These are phyloP conservation scores for Sextonia rubra DNA, from an alignment of 164 flowering plant genomes.

Conservation along the genomic window DNA sequence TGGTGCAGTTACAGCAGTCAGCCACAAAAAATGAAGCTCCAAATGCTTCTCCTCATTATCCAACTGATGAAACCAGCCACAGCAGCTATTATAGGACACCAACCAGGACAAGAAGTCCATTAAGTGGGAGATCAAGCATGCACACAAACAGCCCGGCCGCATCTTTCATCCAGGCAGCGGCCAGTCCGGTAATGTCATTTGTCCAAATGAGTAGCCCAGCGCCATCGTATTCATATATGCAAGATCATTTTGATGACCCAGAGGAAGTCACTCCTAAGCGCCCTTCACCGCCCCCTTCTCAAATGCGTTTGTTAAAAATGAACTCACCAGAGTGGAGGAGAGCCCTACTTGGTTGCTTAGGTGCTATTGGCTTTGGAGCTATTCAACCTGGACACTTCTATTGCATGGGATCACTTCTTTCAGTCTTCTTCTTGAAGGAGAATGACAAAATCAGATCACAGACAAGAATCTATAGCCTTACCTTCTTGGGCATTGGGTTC, in stretches of 20 bases:
- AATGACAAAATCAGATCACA: slow-evolving; percentile 49
- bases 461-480: slow-evolving; percentile 39
- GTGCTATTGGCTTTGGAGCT: slow-evolving; percentile 64
- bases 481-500: slow-evolving; percentile 44
- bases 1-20: slow-evolving; percentile 33
- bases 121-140: not conserved
- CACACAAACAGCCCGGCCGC: not conserved
- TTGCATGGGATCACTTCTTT: slow-evolving; percentile 67
- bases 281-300: slow-evolving; percentile 44
- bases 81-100: not conserved
- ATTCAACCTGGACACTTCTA: slow-evolving; percentile 65
- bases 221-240: not conserved
- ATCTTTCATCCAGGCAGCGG: too few species aligned
- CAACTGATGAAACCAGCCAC: not conserved
- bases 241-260: too few species aligned
- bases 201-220: slow-evolving; percentile 7
- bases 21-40: not conserved
- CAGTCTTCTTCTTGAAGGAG: slow-evolving; percentile 52
- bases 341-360: slow-evolving; percentile 43
- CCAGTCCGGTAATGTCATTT: not conserved
- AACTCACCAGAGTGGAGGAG: slow-evolving; percentile 78
- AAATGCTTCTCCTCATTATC: not conserved
- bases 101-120: not conserved
- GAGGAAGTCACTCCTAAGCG: too few species aligned
- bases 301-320: slow-evolving; percentile 48